Evolutionary conservation across 495 filamentous ascomycete genomes (phyloP).

Genomic region (Penicillium paradoxum): DNA sequence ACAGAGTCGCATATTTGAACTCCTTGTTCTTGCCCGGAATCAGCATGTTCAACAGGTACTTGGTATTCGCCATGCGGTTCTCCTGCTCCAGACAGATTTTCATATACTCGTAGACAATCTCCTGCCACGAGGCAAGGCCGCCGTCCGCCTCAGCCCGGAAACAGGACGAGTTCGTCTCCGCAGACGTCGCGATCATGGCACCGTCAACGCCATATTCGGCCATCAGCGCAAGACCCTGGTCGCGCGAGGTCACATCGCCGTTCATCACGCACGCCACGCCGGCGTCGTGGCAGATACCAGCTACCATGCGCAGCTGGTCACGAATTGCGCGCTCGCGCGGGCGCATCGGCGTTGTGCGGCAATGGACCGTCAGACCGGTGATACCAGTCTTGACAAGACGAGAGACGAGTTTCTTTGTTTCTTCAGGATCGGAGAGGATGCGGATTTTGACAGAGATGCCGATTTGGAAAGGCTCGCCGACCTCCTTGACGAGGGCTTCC

Average conservation of each 20-base stretch:
- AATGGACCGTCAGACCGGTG: conserved; percentile 87
- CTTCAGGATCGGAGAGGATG: conserved; percentile 66
- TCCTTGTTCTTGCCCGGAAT: conserved; percentile 69
- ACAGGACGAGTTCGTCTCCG: conserved; percentile 81
- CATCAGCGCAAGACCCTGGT: conserved; percentile 62
- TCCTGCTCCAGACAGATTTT: conserved; percentile 64
- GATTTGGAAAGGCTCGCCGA: conserved; percentile 69
- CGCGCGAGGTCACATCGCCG: conserved; percentile 73
- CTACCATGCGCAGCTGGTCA: conserved; percentile 78
- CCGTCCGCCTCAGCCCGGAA: conserved; percentile 66
- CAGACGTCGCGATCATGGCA: conserved; percentile 92
- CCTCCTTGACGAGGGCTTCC: conserved; percentile 69
- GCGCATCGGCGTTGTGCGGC: conserved; percentile 92
- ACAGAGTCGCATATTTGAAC: conserved; percentile 49
- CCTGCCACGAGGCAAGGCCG: conserved; percentile 62
- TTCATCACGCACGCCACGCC: conserved; percentile 93
- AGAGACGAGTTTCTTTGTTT: conserved; percentile 69
- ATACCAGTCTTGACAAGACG: conserved; percentile 79
- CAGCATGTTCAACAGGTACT: conserved; percentile 78
- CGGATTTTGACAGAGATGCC: conserved; percentile 96
- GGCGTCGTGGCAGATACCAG: conserved; percentile 65
- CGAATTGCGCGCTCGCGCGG: conserved; percentile 82
- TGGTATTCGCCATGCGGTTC: conserved; percentile 87
- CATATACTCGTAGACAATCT: conserved; percentile 71
- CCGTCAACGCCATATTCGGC: conserved; percentile 78